Percentiles rank a stretch among this genome's conserved stretches.
These are phyloP conservation scores for Naematelia encephala DNA, from an alignment of 768 basidiomycete species.

Conservation along the genomic window DNA sequence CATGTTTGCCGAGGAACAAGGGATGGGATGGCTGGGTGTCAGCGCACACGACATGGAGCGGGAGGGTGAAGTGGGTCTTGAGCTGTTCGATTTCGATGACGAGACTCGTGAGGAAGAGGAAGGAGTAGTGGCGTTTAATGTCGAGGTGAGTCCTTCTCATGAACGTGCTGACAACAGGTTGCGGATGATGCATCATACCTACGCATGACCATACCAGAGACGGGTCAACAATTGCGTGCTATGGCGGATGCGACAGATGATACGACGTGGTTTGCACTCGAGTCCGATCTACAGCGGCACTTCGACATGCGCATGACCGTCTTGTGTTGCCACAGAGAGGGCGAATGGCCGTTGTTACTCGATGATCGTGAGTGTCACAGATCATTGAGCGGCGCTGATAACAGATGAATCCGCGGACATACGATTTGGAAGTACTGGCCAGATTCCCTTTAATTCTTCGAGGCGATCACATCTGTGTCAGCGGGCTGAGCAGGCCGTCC, in stretches of 20 bases:
- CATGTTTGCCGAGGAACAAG: conserved; percentile 36
- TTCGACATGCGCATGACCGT: conserved; percentile 47
- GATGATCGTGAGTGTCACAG: conserved; percentile 41
- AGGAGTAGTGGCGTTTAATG: conserved; percentile 36
- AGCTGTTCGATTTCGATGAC: conserved; percentile 23
- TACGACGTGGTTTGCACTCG: conserved; percentile 25
- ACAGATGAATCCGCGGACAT: conserved; percentile 43
- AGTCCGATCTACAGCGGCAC: conserved; percentile 16
- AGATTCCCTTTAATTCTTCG: conserved; percentile 47
- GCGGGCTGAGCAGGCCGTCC: conserved; percentile 24
- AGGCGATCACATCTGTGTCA: conserved; percentile 31
- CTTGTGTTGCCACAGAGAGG: conserved; percentile 43
- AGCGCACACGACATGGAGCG: not conserved
- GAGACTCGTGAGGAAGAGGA: conserved; percentile 3
- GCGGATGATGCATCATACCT: conserved; percentile 29
- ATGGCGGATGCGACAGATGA: conserved; percentile 25
- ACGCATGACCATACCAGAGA: conserved; percentile 39
- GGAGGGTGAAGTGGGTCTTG: conserved; percentile 13
- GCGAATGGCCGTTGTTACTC: conserved; percentile 46
- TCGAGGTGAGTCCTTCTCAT: conserved; percentile 32
- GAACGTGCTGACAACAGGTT: conserved; percentile 21
- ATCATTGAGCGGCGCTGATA: conserved; percentile 2
- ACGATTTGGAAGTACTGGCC: conserved; percentile 40
- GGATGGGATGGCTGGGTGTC: conserved; percentile 28
- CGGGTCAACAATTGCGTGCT: conserved; percentile 27